Evolutionary conservation across 2,329 filamentous ascomycete genomes (phyloP), one percentile per base, ranked within the genome.

Genomic region (Fusarium sp.): DNA sequence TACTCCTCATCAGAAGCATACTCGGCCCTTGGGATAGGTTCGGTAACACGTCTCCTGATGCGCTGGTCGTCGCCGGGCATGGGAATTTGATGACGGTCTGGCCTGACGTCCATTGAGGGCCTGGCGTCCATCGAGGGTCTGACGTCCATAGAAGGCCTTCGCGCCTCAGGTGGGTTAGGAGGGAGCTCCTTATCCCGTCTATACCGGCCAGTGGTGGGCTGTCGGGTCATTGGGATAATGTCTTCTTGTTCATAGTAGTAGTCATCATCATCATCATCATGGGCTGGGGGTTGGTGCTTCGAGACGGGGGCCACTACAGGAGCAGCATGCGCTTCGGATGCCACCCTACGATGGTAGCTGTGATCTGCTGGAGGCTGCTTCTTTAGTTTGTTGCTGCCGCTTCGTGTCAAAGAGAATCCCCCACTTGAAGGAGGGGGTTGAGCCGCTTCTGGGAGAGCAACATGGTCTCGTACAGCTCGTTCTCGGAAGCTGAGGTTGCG

Each of bases 401-500:
- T 85, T 54, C 85, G 82, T 8, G 79, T 75, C 33, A 83, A 69
- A 62, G 81, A 78, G 55, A 81, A 79, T 38, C 79, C 77, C 27
- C 77, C 77, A 5, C 73, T 73, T 3, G 77, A 73, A 4, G 65
- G 73, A 20, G 67, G 71, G 31, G 69, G 38, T 14, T 42, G 18
- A 11, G 38, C 38, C 18, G 38, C 18, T 4, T 73, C 76, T 3
- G 80, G 77, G 9, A 80, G 67, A 14, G 77, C 76, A 40, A 81
- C 70, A 18, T 84, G 82, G 53, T 81, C 81, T 65, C 80, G 81
- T 3, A 80, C 82, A 6, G 87, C 82, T 57, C 86, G 83, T 68
- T 89, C 87, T n/a, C 86, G 85, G 76, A 88, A 87, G 76, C 87
- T 90, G 40, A 87, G 73, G 56, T 87, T 87, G 54, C 86, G 84